Conservation (phyloP, 768 basidiomycete genomes). For the Leucocoprinus leucothites region DNA sequence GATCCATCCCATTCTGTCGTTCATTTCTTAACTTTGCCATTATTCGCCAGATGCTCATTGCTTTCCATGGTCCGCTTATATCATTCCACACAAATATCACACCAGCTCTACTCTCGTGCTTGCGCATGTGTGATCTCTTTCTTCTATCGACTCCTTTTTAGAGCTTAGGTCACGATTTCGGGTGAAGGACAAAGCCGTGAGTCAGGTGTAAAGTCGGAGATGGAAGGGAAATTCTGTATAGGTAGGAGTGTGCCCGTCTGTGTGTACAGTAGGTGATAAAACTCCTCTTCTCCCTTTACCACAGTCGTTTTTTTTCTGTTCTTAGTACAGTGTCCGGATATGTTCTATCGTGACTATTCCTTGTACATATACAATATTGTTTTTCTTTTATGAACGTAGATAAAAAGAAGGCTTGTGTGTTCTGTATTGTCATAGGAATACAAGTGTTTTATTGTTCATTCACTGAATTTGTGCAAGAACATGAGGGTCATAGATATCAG, state of each 20-base stretch:
- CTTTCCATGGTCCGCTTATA: neutral
- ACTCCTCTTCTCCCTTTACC: neutral
- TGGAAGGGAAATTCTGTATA: neutral
- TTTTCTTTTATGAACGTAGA: neutral
- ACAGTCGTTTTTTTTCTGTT: neutral
- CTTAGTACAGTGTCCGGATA: neutral
- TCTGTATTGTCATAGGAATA: neutral
- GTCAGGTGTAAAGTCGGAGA: too few species aligned
- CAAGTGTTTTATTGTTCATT: neutral
- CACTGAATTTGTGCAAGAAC: too few species aligned
- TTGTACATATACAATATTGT: too few species aligned
- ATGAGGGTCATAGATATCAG: too few species aligned
- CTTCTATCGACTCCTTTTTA: neutral
- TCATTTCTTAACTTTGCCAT: neutral
- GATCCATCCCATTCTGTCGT: too few species aligned
- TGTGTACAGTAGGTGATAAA: constrained; percentile 2
- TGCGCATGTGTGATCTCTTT: neutral
- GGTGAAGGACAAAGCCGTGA: too few species aligned
- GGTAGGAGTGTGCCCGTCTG: neutral
- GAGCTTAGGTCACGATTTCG: neutral
- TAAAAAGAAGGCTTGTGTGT: constrained; percentile 10
- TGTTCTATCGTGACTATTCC: neutral
- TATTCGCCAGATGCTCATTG: constrained; percentile 1
- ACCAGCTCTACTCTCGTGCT: too few species aligned
- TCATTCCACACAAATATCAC: too few species aligned